Conservation (phyloP, 2,329 filamentous ascomycete species). For the Monilinia vaccinii-corymbosi region DNA sequence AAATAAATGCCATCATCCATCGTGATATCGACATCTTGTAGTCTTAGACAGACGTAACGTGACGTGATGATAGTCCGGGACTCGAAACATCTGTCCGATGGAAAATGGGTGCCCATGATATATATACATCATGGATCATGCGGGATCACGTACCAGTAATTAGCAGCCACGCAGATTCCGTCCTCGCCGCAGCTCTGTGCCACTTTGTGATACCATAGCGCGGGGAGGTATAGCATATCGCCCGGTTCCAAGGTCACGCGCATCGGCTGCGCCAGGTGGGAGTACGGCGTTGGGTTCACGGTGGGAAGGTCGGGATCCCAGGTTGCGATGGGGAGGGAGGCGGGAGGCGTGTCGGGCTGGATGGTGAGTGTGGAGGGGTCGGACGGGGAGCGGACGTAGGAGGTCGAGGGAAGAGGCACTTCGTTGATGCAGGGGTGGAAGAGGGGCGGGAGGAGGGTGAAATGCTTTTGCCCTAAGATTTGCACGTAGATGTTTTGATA, state of each 20-base stretch:
- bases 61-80: too few species aligned
- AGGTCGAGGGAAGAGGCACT: not conserved
- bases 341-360: not conserved
- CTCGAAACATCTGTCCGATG: too few species aligned
- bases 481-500: conserved; percentile 84
- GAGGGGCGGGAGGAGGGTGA: conserved; percentile 63
- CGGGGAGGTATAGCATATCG: conserved; percentile 75
- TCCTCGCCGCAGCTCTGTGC: conserved; percentile 59
- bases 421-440: conserved; percentile 9
- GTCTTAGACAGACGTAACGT: not conserved
- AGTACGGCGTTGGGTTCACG: conserved; percentile 45
- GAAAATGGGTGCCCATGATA: too few species aligned
- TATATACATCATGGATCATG: conserved; percentile 2
- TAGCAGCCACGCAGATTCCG: conserved; percentile 67
- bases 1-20: too few species aligned
- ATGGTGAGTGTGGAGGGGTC: not conserved
- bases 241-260: conserved; percentile 61
- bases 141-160: conserved; percentile 66
- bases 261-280: conserved; percentile 48
- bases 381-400: not conserved
- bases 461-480: conserved; percentile 63
- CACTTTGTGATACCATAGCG: conserved; percentile 81
- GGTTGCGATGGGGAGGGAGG: conserved; percentile 53
- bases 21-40: too few species aligned
- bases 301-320: conserved; percentile 54